Base-by-base conservation (phyloP, 352 stramenopile genomes). In the Phytophthora pseudosyringae region DNA sequence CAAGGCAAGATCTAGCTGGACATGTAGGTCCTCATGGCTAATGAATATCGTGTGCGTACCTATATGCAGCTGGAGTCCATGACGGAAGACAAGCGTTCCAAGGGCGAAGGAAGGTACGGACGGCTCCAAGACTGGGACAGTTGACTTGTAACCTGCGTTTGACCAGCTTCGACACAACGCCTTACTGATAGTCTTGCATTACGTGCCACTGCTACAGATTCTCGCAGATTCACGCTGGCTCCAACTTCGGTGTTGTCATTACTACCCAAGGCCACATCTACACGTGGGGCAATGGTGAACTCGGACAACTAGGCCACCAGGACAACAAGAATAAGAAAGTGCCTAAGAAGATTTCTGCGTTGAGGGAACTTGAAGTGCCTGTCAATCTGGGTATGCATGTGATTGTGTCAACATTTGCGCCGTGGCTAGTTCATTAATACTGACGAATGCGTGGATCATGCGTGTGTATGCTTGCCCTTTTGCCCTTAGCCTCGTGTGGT, bases 251-350 rank as follows among this genome's bases (percentile, higher is more conserved):
- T 15, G 33, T 88, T 31, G 69, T 81, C 2, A 26, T 88, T 6
- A 91, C 83, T 11, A 80, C 71, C 0, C 72, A 81, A 13, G 86
- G 86, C 3, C 83, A 94, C 58, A 73, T 82, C 31, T 94, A 94
- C 65, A 88, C 86, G 26, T 94, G 83, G 83, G 86, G 86, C 4
- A 89, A 91, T 40, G 86, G 86, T 25, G 82, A 94, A 50, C 67
- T 80, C 28, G 86, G 86, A 15, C 86, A 94, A 56, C 59, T 94
- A 36, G 86, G 86, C 1, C 86, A 94, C 68, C 86, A 94, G 50
- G 86, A 94, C 41, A 94, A 92, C 71, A 94, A 94, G 58, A 84
- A 81, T 72, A 94, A 94, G 71, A 94, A 94, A 63, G 73, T 75
- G 15, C 86, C 86, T 18, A 94, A 94, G 71, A 94, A 94, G 62